Conservation (phyloP, 1,284 basidiomycete species). For the Ceratobasidium sp. region DNA sequence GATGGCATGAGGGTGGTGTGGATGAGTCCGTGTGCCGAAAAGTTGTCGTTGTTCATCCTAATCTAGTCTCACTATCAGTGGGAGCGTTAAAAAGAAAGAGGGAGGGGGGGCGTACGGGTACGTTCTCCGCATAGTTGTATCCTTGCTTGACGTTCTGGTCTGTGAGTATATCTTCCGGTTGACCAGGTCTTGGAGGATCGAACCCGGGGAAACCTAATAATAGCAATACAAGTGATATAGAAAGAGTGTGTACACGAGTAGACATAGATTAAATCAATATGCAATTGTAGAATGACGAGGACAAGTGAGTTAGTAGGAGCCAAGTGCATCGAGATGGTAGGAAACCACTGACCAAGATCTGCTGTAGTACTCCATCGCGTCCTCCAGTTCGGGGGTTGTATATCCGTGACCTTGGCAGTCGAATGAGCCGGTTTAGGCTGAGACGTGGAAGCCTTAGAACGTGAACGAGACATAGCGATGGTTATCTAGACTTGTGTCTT, state of each 20-base stretch:
- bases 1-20: constrained; percentile 57
- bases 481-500: too few species aligned
- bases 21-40: constrained; percentile 67
- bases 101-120: not conserved
- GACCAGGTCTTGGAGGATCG: constrained; percentile 83
- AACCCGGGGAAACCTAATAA: constrained; percentile 84
- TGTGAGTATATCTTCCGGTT: constrained; percentile 87
- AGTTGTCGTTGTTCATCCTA: constrained; percentile 67
- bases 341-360: constrained; percentile 69
- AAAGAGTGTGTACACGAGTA: too few species aligned
- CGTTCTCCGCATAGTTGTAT: constrained; percentile 75
- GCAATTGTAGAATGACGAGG: too few species aligned
- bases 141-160: constrained; percentile 85
- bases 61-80: constrained; percentile 54
- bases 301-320: too few species aligned
- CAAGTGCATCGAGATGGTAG: not conserved
- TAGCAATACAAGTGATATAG: too few species aligned
- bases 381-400: constrained; percentile 48
- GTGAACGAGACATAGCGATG: constrained; percentile 18
- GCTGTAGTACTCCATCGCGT: constrained; percentile 56
- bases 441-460: not conserved
- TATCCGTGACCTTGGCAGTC: constrained; percentile 40
- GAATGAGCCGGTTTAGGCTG: constrained; percentile 2
- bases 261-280: too few species aligned
- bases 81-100: constrained; percentile 10